A percentile compares a stretch with the other conserved stretches of the same genome.
Evolutionary conservation across 768 basidiomycete species (phyloP).

Genomic region (Panaeolus papilionaceus): DNA sequence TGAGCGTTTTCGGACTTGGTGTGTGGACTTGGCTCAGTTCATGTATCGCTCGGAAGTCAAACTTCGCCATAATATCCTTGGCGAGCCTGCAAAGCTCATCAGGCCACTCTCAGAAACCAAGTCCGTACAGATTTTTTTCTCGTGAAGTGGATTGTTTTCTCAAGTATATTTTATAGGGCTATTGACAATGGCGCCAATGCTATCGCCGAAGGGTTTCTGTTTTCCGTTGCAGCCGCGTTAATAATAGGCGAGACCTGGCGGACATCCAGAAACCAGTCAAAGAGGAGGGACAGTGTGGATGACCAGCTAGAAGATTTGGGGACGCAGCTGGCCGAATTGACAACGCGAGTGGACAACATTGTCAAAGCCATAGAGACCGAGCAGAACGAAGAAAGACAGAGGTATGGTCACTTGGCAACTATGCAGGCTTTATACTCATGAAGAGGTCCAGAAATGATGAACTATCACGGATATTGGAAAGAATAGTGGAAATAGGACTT

Average conservation of each 20-base stretch:
- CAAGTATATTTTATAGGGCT: slow-evolving; percentile 52
- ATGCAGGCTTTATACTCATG: background rate
- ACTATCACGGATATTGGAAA: slow-evolving; percentile 66
- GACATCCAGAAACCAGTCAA: slow-evolving; percentile 68
- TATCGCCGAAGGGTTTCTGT: slow-evolving; percentile 86
- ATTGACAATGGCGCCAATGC: slow-evolving; percentile 88
- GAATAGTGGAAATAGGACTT: slow-evolving; percentile 72
- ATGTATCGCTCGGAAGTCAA: slow-evolving; percentile 78
- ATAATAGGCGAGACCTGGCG: slow-evolving; percentile 84
- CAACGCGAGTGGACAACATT: slow-evolving; percentile 47
- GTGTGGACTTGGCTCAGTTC: slow-evolving; percentile 75
- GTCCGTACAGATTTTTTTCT: slow-evolving; percentile 42
- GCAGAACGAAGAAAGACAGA: slow-evolving; percentile 47
- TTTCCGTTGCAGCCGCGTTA: slow-evolving; percentile 72
- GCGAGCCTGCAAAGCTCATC: slow-evolving; percentile 74
- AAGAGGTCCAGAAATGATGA: slow-evolving; percentile 61
- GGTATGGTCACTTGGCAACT: slow-evolving; percentile 18
- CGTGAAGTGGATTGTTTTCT: background rate
- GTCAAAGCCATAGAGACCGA: slow-evolving; percentile 49
- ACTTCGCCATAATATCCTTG: slow-evolving; percentile 77
- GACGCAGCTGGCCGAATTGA: slow-evolving; percentile 51
- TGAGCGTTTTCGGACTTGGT: slow-evolving; percentile 71
- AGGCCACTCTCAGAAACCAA: slow-evolving; percentile 79
- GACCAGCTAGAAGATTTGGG: slow-evolving; percentile 70
- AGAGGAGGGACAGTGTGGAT: slow-evolving; percentile 74